These are phyloP conservation scores for Metrosideros polymorpha DNA, from an alignment of 441 rosid genomes.

Conservation along the genomic window DNA sequence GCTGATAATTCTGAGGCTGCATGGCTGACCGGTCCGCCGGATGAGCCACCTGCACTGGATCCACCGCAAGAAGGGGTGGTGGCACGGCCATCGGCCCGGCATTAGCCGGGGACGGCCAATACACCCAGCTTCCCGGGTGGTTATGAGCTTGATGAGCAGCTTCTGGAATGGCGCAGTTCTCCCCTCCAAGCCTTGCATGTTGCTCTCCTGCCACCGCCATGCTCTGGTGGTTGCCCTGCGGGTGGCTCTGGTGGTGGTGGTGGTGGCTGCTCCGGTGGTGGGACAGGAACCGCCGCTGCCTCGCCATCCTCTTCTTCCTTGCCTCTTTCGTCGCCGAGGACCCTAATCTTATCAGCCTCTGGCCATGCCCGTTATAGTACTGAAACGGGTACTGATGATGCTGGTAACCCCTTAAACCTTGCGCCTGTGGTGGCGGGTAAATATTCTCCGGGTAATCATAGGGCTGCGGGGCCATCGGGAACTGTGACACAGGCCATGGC, in stretches of 20 bases:
- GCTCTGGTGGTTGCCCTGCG: conserved; percentile 20
- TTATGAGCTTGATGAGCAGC: conserved; percentile 4
- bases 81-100: conserved; percentile 4
- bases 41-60: conserved; percentile 6
- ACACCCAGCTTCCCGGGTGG: conserved; percentile 43
- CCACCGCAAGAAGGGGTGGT: conserved; percentile 9
- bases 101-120: conserved; percentile 34
- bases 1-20: conserved; percentile 32
- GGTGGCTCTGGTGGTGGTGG: neutral
- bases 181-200: conserved; percentile 34
- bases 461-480: conserved; percentile 27
- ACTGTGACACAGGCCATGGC: conserved; percentile 56
- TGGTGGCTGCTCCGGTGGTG: conserved; percentile 34
- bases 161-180: conserved; percentile 14
- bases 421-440: conserved; percentile 6
- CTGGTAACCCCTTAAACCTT: conserved; percentile 40
- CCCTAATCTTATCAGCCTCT: conserved; percentile 38
- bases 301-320: conserved; percentile 91
- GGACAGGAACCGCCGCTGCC: conserved; percentile 66
- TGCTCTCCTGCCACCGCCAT: conserved; percentile 14
- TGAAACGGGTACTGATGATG: conserved; percentile 24
- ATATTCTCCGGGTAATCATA: conserved; percentile 23
- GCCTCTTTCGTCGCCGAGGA: conserved; percentile 86
- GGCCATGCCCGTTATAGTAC: conserved; percentile 30
- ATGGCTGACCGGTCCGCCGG: conserved; percentile 14